Percentiles rank a stretch among this genome's conserved stretches.
These are phyloP conservation scores for Thalassiosira livingstoniorum DNA, from an alignment of 352 stramenopile genomes.

Conservation along the genomic window DNA sequence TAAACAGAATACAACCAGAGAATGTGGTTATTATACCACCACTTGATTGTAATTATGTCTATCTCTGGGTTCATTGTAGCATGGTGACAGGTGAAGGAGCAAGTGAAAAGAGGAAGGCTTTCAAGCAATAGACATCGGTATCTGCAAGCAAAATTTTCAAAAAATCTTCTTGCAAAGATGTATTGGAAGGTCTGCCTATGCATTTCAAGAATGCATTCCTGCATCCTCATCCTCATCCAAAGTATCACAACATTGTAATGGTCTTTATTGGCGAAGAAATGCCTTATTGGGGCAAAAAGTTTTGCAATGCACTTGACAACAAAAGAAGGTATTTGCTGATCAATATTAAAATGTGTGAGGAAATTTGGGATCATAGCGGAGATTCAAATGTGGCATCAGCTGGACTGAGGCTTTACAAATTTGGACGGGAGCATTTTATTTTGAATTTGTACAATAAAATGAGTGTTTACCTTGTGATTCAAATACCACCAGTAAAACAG, in stretches of 20 bases:
- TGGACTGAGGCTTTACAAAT: neutral
- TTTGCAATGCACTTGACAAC: conserved; percentile 32
- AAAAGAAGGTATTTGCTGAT: conserved; percentile 2
- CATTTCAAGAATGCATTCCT: conserved; percentile 15
- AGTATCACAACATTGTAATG: conserved; percentile 1
- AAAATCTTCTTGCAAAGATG: neutral
- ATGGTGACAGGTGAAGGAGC: neutral
- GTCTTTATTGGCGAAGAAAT: conserved; percentile 34
- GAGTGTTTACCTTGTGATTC: conserved; percentile 14
- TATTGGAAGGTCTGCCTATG: neutral
- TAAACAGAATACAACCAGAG: too few species aligned
- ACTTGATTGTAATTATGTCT: neutral
- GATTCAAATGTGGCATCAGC: neutral
- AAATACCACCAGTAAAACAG: neutral
- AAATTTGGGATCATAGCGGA: neutral
- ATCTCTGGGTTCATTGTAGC: conserved; percentile 6
- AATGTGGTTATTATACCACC: too few species aligned
- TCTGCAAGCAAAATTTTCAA: neutral
- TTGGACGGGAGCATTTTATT: conserved; percentile 20
- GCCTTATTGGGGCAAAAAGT: conserved; percentile 34
- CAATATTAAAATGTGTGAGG: neutral
- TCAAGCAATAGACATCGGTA: neutral
- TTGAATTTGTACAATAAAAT: conserved; percentile 27
- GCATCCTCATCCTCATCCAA: neutral
- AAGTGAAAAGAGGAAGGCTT: neutral